Evolutionary conservation across 2,329 filamentous ascomycete species (phyloP), one percentile per base, ranked within the genome.

Genomic region (Xylaria sp.): DNA sequence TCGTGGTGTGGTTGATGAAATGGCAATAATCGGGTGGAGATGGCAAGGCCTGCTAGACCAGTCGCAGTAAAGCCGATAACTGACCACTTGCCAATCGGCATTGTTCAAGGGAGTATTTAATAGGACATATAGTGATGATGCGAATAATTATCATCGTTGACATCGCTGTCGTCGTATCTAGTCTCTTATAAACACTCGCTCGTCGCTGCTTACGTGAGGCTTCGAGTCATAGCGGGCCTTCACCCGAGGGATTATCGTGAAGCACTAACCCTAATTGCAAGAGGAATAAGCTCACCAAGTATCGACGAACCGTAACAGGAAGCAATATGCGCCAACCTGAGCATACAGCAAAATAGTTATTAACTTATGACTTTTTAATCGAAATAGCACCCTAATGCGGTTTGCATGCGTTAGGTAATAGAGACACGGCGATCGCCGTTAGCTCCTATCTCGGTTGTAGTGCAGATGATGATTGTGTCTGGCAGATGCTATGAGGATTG

Each of bases 1-100:
- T 65, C 63, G 37, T 28, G 56, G 8, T 28, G 37, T n/a, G 63
- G n/a, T 54, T 48, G 63, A 55, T 65, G 37, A 34, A 65, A 65
- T 2, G 63, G 63, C 25, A 55, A 54, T 25, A 60, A 20, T 28
- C 25, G 48, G 18, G 63, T 55, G 34, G 55, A 65, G 48, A 65
- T 37, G 12, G 63, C 63, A n/a, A 65, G 18, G 9, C 44, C 41
- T 2, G 55, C 23, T 12, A 65, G 63, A 23, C 63, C 23, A 5
- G 63, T 25, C 25, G 23, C 63, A 7, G 63, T 54, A 48, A 28
- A 65, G 34, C 63, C 50, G 37, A 65, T 54, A 18, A n/a, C 37
- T 54, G 48, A 25, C 56, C 48, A 65, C 25, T 37, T 65, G 18
- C 37, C 20, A n/a, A 60, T 60, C 25, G 63, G 56, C 63, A 65